Conservation (phyloP, 2,329 filamentous ascomycete species). For the Pyrenophora seminiperda region DNA sequence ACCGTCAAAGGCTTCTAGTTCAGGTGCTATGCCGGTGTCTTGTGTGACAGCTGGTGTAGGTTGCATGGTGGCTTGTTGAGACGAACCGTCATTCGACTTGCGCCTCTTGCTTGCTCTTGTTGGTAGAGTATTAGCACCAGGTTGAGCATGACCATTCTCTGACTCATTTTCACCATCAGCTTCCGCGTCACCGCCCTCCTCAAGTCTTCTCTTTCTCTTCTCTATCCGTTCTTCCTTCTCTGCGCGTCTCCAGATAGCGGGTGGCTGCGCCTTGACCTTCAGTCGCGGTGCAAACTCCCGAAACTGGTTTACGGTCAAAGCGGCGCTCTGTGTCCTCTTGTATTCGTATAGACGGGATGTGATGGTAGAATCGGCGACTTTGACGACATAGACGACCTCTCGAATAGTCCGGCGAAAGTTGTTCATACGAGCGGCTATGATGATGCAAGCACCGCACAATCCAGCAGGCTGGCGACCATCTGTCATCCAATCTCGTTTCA, state of each 20-base stretch:
- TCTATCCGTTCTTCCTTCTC: conserved; percentile 51
- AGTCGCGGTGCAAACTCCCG: conserved; percentile 68
- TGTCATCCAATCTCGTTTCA: conserved; percentile 98
- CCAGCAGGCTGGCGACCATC: conserved; percentile 91
- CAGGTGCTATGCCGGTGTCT: conserved; percentile 8
- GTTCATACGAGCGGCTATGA: conserved; percentile 96
- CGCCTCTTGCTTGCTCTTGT: conserved; percentile 31
- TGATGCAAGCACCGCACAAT: conserved; percentile 89
- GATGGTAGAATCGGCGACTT: conserved; percentile 92
- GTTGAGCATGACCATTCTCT: conserved; percentile 12
- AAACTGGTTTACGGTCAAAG: conserved; percentile 87
- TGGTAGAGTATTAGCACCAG: conserved; percentile 14
- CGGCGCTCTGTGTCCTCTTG: conserved; percentile 80
- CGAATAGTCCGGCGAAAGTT: conserved; percentile 92
- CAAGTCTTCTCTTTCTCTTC: conserved; percentile 27
- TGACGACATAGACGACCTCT: conserved; percentile 97
- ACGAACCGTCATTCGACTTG: conserved; percentile 29
- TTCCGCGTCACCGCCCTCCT: conserved; percentile 17
- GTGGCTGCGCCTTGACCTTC: conserved; percentile 70
- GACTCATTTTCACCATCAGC: conserved; percentile 7
- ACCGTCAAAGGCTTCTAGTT: conserved; percentile 28
- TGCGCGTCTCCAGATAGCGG: conserved; percentile 74
- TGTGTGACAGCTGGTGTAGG: conserved; percentile 12
- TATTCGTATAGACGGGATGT: conserved; percentile 92
- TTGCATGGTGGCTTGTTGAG: conserved; percentile 14